Conservation (phyloP, 1,284 basidiomycete genomes). For the Ganoderma boninense region DNA sequence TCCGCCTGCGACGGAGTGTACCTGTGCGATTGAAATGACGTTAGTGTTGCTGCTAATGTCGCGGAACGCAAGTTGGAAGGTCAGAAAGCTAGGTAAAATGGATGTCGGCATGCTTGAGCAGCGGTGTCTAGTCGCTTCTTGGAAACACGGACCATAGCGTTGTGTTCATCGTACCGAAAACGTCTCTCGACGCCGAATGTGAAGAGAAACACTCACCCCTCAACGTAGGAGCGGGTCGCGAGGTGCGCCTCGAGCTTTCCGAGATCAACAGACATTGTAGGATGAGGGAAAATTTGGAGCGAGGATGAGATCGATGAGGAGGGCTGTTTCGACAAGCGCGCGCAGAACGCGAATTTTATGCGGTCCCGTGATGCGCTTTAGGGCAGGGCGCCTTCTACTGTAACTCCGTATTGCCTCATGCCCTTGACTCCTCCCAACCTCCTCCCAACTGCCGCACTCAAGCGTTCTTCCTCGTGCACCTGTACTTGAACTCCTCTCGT, state of each 20-base stretch:
- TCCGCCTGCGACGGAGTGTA: slow-evolving; percentile 97
- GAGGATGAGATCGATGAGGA: slow-evolving; percentile 37
- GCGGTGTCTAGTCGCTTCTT: slow-evolving; percentile 98
- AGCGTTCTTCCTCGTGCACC: background rate
- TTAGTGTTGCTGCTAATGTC: slow-evolving; percentile 19
- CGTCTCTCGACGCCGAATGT: slow-evolving; percentile 23
- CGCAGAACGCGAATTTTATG: slow-evolving; percentile 30
- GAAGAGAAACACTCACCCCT: slow-evolving; percentile 75
- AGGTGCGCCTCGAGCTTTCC: slow-evolving; percentile 88
- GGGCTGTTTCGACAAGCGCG: slow-evolving; percentile 16
- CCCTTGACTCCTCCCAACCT: background rate
- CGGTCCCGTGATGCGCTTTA: slow-evolving; percentile 29
- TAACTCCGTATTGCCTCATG: slow-evolving; percentile 17
- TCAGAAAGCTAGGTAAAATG: slow-evolving; percentile 89
- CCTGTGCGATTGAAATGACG: slow-evolving; percentile 52
- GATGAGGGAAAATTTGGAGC: slow-evolving; percentile 28
- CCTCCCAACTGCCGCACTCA: background rate
- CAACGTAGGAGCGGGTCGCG: slow-evolving; percentile 85
- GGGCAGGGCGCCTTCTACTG: slow-evolving; percentile 26
- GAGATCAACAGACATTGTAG: slow-evolving; percentile 77
- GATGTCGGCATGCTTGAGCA: slow-evolving; percentile 82
- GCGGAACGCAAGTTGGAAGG: slow-evolving; percentile 34
- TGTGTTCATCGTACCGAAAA: slow-evolving; percentile 71
- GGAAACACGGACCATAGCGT: slow-evolving; percentile 99
- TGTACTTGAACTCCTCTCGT: background rate